Conservation (phyloP, 2,329 filamentous ascomycete species). For the Fusarium duplospermum region DNA sequence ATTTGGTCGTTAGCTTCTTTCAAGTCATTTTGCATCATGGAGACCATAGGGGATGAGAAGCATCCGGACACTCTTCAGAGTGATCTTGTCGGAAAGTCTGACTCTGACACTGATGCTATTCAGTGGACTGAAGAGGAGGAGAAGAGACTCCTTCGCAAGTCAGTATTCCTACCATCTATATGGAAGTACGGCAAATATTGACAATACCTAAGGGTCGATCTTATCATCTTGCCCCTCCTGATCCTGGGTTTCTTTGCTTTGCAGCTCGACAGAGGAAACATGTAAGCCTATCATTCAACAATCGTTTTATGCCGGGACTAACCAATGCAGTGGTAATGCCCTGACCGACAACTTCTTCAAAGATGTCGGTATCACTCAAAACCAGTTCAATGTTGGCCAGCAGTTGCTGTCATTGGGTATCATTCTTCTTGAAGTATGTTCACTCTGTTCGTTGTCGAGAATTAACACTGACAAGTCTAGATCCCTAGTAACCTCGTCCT, state of each 20-base stretch:
- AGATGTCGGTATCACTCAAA: slow-evolving; percentile 58
- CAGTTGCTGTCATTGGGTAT: slow-evolving; percentile 59
- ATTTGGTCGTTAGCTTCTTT: neutral
- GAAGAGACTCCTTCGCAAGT: slow-evolving; percentile 42
- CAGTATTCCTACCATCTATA: neutral
- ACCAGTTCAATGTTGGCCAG: slow-evolving; percentile 60
- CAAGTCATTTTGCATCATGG: neutral
- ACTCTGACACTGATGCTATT: slow-evolving; percentile 9
- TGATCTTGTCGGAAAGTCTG: slow-evolving; percentile 9
- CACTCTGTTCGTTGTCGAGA: neutral
- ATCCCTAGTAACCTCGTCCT: slow-evolving; percentile 62
- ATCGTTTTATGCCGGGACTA: neutral
- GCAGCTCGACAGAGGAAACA: slow-evolving; percentile 50
- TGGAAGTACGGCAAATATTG: neutral
- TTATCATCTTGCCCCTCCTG: slow-evolving; percentile 57
- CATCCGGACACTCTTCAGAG: neutral
- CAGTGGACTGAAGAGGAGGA: slow-evolving; percentile 41
- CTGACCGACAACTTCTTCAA: slow-evolving; percentile 58
- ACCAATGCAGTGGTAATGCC: slow-evolving; percentile 47
- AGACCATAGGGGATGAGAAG: slow-evolving; percentile 2
- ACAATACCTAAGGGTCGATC: slow-evolving; percentile 52
- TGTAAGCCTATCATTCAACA: slow-evolving; percentile 40
- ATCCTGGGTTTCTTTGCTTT: slow-evolving; percentile 59
- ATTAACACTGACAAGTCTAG: neutral
- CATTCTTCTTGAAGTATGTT: slow-evolving; percentile 39